A percentile compares a stretch with the other conserved stretches of the same genome.
Evolutionary conservation across 768 basidiomycete species (phyloP).

Genomic region (Podaxis sp.): DNA sequence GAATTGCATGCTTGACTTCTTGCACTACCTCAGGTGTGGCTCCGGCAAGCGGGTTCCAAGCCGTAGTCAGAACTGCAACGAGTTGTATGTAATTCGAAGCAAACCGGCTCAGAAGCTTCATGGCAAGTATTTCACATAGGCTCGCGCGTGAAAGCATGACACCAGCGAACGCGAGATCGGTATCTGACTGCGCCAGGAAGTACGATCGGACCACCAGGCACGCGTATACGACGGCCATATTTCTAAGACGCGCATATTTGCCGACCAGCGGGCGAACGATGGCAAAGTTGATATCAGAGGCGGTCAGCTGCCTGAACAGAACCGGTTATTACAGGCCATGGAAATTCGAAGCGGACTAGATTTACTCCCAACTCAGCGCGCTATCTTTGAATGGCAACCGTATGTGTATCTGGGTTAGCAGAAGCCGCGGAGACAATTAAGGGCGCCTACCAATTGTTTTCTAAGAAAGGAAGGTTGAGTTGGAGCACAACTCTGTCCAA

Average conservation of each 20-base stretch:
- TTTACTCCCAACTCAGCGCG: slow-evolving; percentile 78
- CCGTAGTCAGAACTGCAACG: slow-evolving; percentile 71
- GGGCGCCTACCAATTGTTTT: slow-evolving; percentile 38
- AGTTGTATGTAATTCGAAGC: slow-evolving; percentile 73
- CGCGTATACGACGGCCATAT: slow-evolving; percentile 70
- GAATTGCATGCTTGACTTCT: slow-evolving; percentile 55
- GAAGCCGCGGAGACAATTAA: slow-evolving; percentile 4
- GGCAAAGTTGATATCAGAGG: slow-evolving; percentile 78
- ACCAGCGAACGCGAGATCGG: slow-evolving; percentile 72
- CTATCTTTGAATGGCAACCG: slow-evolving; percentile 41
- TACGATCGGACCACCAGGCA: slow-evolving; percentile 76
- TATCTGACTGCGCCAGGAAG: slow-evolving; percentile 65
- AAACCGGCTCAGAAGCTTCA: slow-evolving; percentile 78
- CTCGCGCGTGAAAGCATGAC: slow-evolving; percentile 66
- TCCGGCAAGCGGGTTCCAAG: slow-evolving; percentile 83
- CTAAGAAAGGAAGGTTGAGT: slow-evolving; percentile 26
- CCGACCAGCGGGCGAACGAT: slow-evolving; percentile 72
- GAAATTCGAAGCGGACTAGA: slow-evolving; percentile 15
- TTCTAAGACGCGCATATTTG: slow-evolving; percentile 75
- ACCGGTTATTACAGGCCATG: neutral
- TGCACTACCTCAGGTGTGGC: slow-evolving; percentile 63
- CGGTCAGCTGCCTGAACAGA: slow-evolving; percentile 63
- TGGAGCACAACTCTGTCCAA: neutral
- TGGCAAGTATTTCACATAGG: slow-evolving; percentile 84
- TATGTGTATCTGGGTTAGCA: slow-evolving; percentile 13